These are phyloP conservation scores for Aspergillus fumigatus DNA, from an alignment of 2,329 filamentous ascomycete genomes.

Conservation along the genomic window DNA sequence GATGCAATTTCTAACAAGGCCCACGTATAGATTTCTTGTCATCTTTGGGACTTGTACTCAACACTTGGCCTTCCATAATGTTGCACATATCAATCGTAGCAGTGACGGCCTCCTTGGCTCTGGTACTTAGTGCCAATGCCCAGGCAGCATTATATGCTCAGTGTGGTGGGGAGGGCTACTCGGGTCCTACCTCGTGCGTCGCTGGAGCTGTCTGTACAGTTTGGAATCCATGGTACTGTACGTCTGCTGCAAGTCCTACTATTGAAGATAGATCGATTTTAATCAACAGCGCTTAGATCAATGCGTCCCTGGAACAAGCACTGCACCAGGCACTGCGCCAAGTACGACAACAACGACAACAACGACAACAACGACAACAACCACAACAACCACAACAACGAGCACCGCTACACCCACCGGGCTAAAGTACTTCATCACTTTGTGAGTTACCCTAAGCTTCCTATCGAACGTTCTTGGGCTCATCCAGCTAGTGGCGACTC, in stretches of 20 bases:
- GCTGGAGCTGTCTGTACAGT: background rate
- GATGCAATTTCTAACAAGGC: no score
- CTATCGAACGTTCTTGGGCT: background rate
- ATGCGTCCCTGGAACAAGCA: background rate
- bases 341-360: no score
- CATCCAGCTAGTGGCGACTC: constrained; percentile 2
- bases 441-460: background rate
- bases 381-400: background rate
- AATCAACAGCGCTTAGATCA: background rate
- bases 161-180: background rate
- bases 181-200: background rate
- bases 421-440: background rate
- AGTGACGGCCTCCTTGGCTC: background rate
- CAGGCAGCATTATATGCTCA: background rate
- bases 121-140: background rate
- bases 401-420: background rate
- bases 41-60: background rate
- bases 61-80: background rate
- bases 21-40: no score
- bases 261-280: background rate
- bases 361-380: background rate
- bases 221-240: background rate
- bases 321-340: background rate
- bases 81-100: background rate
- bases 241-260: background rate